These are phyloP conservation scores for Rheum nobile DNA, from an alignment of 148 eudicot genomes.

Conservation along the genomic window DNA sequence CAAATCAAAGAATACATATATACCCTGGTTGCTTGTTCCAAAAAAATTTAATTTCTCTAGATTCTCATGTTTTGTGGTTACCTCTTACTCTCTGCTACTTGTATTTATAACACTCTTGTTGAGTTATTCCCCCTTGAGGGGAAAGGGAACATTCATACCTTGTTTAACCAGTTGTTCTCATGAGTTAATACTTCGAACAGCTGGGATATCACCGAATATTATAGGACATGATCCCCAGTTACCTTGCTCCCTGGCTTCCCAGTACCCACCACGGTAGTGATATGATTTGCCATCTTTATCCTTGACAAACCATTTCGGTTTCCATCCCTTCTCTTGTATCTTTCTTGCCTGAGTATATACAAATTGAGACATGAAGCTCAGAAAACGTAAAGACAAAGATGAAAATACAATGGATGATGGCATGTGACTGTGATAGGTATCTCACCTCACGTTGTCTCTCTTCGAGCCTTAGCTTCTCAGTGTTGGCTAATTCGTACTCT, in stretches of 20 bases:
- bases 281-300: constrained; percentile 9
- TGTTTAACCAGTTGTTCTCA: not conserved
- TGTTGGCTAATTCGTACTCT: constrained; percentile 17
- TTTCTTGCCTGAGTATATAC: constrained; percentile 12
- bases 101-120: not conserved
- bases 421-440: not conserved
- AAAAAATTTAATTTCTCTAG: not conserved
- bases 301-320: constrained; percentile 21
- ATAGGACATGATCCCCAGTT: constrained; percentile 25
- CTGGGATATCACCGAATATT: constrained; percentile 16
- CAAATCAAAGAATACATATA: not conserved
- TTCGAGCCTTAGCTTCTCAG: constrained; percentile 23
- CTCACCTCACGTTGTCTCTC: constrained; percentile 25
- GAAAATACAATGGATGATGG: not conserved
- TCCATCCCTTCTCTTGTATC: constrained; percentile 28
- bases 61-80: not conserved
- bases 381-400: not conserved
- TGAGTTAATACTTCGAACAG: not conserved
- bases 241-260: constrained; percentile 23
- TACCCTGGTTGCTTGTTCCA: not conserved
- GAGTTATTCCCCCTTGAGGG: not conserved
- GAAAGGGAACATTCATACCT: not conserved
- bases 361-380: not conserved
- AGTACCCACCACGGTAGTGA: constrained; percentile 20
- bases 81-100: not conserved